These are phyloP conservation scores for Knoxia roxburghii DNA, from an alignment of 257 asterid genomes.

Conservation along the genomic window DNA sequence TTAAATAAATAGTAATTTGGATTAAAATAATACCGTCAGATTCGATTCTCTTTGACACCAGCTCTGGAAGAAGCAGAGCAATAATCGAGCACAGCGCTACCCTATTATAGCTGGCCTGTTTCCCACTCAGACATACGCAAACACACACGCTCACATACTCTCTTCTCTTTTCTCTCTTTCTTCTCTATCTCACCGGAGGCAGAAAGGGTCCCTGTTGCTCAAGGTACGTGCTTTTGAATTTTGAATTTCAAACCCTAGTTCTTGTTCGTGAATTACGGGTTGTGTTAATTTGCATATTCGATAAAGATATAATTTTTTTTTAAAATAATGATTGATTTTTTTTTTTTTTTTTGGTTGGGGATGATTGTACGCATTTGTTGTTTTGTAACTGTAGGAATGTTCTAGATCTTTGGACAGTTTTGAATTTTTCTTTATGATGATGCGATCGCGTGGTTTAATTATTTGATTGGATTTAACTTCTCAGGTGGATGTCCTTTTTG, in stretches of 20 bases:
- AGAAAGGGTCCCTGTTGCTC: not conserved
- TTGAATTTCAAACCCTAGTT: constrained; percentile 12
- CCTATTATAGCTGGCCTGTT: not conserved
- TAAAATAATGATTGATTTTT: not conserved
- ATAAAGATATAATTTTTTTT: too few species aligned
- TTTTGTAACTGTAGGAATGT: not conserved
- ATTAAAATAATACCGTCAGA: not conserved
- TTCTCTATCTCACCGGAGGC: not conserved
- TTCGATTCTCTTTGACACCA: constrained; percentile 5
- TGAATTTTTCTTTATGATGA: not conserved
- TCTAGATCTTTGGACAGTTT: not conserved
- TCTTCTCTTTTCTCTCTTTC: not conserved
- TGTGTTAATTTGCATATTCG: not conserved
- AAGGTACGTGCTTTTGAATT: too few species aligned
- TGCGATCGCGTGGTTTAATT: constrained; percentile 13
- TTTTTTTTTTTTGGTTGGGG: not conserved
- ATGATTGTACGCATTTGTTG: not conserved
- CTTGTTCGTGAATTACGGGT: not conserved
- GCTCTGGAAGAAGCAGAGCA: constrained; percentile 7
- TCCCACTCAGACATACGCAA: not conserved
- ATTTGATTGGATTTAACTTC: constrained; percentile 1
- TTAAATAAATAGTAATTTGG: not conserved
- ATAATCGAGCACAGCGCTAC: constrained; percentile 2
- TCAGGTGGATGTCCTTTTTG: constrained; percentile 6
- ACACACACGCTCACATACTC: not conserved